Evolutionary conservation across 768 basidiomycete species (phyloP), one percentile per base, ranked within the genome.

Genomic region (Daedalea quercina): DNA sequence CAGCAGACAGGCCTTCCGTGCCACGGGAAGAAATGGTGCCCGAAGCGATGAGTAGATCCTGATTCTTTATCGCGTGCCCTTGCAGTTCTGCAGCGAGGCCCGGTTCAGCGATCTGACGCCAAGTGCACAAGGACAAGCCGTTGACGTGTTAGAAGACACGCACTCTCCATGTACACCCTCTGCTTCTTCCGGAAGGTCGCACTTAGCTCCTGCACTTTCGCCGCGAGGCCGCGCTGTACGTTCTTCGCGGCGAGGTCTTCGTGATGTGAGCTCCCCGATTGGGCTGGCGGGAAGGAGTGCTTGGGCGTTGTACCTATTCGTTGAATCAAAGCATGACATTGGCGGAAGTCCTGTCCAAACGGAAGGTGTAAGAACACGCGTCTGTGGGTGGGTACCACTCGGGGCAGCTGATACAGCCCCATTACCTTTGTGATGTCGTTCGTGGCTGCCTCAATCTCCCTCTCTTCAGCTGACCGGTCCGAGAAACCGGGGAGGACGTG

Each of bases 61-160:
- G 91, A 65, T 94, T 95, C 72, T 95, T 96, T 68, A 92, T 93
- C 66, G 94, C 92, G 74, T 98, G 94, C 56, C 96, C 96, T 75
- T 95, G 92, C 41, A 98, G 76, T 67, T 88, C 95, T 96, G 67
- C 44, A 54, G 47, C 46, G 55, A 48, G 33, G 35, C 42, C 40
- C 42, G 52, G 28, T 31, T 57, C 49, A 58, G 57, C 52, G 51
- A 41, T 40, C 35, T 45, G 43, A 35, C 52, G 46, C 28, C 23
- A 20, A 44, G 34, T 50, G 52, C 45, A 43, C 46, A 20, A 51
- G 50, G 41, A 45, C 46, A 19, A 49, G 34, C 13, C 23, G 11
- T 42, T 19, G 26, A 41, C 35, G 44, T n/a, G 43, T 19, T 50
- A 17, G 17, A 34, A 33, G 57, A 57, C 24, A 79, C 94, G 70